A percentile compares a stretch with the other conserved stretches of the same genome.
Conservation (phyloP, 208 protist genomes). For the Kentomonas sorsogonicus region DNA sequence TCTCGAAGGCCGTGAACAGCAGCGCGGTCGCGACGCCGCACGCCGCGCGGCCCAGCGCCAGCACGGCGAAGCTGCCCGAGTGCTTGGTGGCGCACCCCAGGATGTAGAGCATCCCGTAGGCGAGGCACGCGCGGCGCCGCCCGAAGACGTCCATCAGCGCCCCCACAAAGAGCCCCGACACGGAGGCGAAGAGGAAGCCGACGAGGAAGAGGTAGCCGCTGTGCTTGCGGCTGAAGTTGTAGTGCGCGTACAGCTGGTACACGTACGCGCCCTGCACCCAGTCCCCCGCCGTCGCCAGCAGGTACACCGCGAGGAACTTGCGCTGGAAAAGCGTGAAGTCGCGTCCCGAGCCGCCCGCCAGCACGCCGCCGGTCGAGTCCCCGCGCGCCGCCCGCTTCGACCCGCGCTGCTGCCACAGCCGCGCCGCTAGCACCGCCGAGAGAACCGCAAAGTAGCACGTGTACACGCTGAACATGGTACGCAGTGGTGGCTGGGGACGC, state of each 20-base stretch:
- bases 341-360: too few relatives aligned
- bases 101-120: conserved; percentile 38
- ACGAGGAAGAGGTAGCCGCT: conserved; percentile 73
- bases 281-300: too few relatives aligned
- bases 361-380: too few relatives aligned
- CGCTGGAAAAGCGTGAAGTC: too few relatives aligned
- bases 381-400: too few relatives aligned
- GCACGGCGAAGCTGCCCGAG: conserved; percentile 16
- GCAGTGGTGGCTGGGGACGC: too few relatives aligned
- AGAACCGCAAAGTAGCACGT: too few relatives aligned
- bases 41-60: conserved; percentile 5
- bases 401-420: too few relatives aligned
- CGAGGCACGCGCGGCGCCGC: conserved; percentile 20
- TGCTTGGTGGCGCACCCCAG: conserved; percentile 30
- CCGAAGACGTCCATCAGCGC: conserved; percentile 42
- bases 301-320: too few relatives aligned
- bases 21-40: conserved; percentile 10
- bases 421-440: too few relatives aligned
- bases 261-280: conserved; percentile 77
- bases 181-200: conserved; percentile 58
- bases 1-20: conserved; percentile 21
- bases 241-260: conserved; percentile 70
- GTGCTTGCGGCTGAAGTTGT: conserved; percentile 46
- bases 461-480: too few relatives aligned
- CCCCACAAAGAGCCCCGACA: conserved; percentile 79